phyloP scores from a whole-genome alignment of 192 early-diverging fungal species.

The Dispira simplex region DNA sequence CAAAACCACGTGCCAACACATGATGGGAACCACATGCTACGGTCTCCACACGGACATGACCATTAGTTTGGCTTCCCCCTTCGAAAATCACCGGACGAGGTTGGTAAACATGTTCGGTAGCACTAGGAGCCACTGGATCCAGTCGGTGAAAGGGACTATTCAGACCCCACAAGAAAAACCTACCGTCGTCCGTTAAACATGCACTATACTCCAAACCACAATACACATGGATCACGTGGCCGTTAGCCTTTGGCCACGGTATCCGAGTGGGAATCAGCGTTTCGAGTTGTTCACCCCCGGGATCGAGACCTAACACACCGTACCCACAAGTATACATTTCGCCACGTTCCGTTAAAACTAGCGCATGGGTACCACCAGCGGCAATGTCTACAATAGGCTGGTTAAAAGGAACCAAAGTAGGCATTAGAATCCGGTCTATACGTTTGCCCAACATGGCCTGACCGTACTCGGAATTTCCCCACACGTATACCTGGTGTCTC shows the following conservation, averaged over 20 bases:
- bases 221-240: background rate
- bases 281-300: background rate
- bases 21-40: conserved; percentile 9
- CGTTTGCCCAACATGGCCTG: conserved; percentile 10
- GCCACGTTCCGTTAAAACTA: conserved; percentile 1
- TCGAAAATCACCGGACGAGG: background rate
- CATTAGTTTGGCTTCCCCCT: background rate
- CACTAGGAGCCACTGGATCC: no score
- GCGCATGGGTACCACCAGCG: conserved; percentile 7
- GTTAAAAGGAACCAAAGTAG: background rate
- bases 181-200: background rate
- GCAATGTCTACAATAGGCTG: background rate
- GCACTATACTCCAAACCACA: conserved; percentile 9
- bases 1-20: background rate
- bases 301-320: background rate
- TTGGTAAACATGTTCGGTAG: no score
- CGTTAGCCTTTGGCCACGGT: background rate
- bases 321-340: conserved; percentile 11
- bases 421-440: conserved; percentile 1
- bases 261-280: background rate
- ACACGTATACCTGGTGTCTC: background rate
- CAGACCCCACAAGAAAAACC: conserved; percentile 3
- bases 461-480: conserved; percentile 14
- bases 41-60: background rate
- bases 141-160: background rate